These are phyloP conservation scores for Nakaseomyces glabratus DNA, from an alignment of 1,139 yeast genomes.

Conservation along the genomic window DNA sequence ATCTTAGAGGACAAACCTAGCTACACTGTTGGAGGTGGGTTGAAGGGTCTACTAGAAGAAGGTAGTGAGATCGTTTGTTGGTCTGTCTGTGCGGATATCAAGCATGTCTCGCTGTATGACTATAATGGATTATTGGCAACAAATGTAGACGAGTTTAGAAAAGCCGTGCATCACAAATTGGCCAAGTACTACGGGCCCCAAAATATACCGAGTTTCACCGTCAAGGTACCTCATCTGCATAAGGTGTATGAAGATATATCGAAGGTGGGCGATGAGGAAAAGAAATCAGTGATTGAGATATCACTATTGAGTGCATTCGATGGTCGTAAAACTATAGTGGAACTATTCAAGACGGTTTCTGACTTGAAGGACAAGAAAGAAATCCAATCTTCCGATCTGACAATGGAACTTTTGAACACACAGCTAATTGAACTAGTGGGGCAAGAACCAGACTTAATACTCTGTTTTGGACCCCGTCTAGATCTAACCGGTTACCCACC, in stretches of 20 bases:
- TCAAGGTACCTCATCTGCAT: slow-evolving; percentile 56
- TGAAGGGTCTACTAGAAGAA: slow-evolving; percentile 70
- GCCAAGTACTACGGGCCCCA: slow-evolving; percentile 67
- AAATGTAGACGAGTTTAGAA: slow-evolving; percentile 48
- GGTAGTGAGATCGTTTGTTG: slow-evolving; percentile 75
- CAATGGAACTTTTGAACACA: slow-evolving; percentile 63
- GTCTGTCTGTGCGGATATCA: slow-evolving; percentile 80
- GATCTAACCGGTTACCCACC: slow-evolving; percentile 96
- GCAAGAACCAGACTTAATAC: slow-evolving; percentile 78
- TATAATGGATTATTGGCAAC: slow-evolving; percentile 58
- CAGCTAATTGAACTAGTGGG: slow-evolving; percentile 73
- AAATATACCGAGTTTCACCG: slow-evolving; percentile 50
- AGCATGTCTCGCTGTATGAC: slow-evolving; percentile 67
- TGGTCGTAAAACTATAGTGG: slow-evolving; percentile 86
- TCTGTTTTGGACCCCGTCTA: slow-evolving; percentile 75
- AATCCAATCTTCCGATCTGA: slow-evolving; percentile 55
- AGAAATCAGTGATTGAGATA: slow-evolving; percentile 49
- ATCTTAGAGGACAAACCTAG: slow-evolving; percentile 63
- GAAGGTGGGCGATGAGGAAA: slow-evolving; percentile 30
- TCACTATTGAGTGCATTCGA: slow-evolving; percentile 64
- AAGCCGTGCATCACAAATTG: slow-evolving; percentile 51
- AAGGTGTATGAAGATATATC: slow-evolving; percentile 31
- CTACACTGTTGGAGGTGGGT: slow-evolving; percentile 80
- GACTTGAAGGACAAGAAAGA: slow-evolving; percentile 60
- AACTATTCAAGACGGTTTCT: slow-evolving; percentile 78